phyloP scores from a whole-genome alignment of 129 eudicot genomes.

The Flaveria trinervia region DNA sequence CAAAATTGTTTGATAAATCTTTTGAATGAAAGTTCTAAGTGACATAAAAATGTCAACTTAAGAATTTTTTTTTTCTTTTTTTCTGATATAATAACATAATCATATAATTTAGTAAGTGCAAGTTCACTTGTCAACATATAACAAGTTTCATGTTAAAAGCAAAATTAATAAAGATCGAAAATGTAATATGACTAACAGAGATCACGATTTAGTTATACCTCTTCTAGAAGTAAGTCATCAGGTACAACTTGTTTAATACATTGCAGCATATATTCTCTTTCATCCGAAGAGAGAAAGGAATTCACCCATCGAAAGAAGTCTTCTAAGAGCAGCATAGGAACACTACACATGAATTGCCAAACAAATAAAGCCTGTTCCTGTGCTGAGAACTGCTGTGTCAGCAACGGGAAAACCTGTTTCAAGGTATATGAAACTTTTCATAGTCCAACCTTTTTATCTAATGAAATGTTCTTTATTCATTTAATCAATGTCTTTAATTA shows the following conservation, averaged over 20 bases:
- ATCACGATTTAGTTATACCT: conserved; percentile 46
- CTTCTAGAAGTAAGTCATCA: conserved; percentile 63
- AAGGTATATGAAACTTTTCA: conserved; percentile 13
- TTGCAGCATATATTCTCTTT: conserved; percentile 45
- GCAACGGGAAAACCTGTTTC: conserved; percentile 80
- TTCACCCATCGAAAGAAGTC: conserved; percentile 81
- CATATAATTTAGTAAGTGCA: background rate
- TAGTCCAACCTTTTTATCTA: conserved; percentile 9
- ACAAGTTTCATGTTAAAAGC: background rate
- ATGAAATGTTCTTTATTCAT: conserved; percentile 16
- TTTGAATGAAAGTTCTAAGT: background rate
- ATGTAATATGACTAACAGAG: background rate
- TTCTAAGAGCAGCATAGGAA: conserved; percentile 76
- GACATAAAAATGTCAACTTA: background rate
- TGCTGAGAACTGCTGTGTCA: conserved; percentile 57
- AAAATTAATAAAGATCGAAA: background rate
- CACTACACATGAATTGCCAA: conserved; percentile 90
- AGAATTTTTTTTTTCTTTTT: background rate
- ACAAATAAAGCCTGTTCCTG: conserved; percentile 78
- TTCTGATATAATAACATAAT: background rate
- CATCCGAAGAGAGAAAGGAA: conserved; percentile 62
- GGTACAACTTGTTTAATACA: conserved; percentile 67
- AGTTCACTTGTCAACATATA: background rate
- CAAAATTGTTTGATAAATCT: background rate
- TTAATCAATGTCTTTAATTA: background rate